Base-by-base conservation (phyloP, 495 filamentous ascomycete species). In the Talaromyces stipitatus region DNA sequence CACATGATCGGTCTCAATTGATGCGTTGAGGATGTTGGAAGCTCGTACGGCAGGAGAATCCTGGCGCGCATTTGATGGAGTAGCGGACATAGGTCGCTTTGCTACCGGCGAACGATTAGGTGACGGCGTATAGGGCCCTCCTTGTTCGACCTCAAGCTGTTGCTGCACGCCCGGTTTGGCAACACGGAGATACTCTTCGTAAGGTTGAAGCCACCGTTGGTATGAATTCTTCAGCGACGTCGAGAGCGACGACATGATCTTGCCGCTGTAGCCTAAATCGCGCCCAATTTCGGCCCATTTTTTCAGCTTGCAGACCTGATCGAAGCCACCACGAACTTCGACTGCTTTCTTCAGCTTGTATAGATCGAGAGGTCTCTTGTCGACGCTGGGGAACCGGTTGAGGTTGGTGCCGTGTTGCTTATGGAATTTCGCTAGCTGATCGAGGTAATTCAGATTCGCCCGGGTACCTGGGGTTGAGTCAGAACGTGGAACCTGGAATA, bases 161-260 rank as follows among this genome's bases (percentile, higher is more conserved):
- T 96, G 90, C 61, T 96, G 92, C 2, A 99, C 91, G n/a, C 91
- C 89, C 4, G 95, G 94, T 69, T 97, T 99, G 41, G 91, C 92
- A 28, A 91, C 77, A 45, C 87, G 83, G 26, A 99, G 78, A 66
- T 96, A 99, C 59, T 97, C 91, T 72, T 99, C 94, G 66, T 97
- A 99, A 0, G 94, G 94, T 64, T 90, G 87, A 10, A 99, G 83
- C 85, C 92, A 99, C 67, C 90, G 84, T 66, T 95, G 90, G 64
- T 94, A 99, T 5, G 95, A 97, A 64, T 97, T 99, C 71, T 97
- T 99, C 52, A 99, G 82, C 20, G 95, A 97, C 1, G 94, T 99
- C 10, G 94, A 99, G 41, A 99, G 72, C n/a, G 95, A 97, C 0
- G 95, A 97, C 94, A 99, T 99, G 61, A 99, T 99, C 73, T 99